These are phyloP conservation scores for Leccinum sublutescens DNA, from an alignment of 768 basidiomycete species.

Conservation along the genomic window DNA sequence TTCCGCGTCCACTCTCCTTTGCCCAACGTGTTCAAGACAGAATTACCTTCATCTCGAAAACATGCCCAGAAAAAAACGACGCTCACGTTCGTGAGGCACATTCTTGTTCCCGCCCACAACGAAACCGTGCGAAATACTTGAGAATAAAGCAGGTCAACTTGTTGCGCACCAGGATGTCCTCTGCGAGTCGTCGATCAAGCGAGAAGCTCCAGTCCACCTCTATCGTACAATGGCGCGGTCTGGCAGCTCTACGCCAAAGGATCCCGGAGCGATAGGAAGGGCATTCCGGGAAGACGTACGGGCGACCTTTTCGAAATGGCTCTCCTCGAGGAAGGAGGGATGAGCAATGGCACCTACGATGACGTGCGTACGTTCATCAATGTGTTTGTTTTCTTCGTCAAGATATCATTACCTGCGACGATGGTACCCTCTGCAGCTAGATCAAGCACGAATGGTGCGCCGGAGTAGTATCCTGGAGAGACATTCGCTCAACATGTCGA, in stretches of 20 bases:
- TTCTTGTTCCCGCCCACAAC: constrained; percentile 16
- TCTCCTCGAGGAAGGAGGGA: constrained; percentile 50
- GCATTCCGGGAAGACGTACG: constrained; percentile 32
- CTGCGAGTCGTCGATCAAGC: too few relatives aligned
- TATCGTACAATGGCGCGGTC: too few relatives aligned
- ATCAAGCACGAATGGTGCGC: constrained; percentile 48
- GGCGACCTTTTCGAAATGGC: constrained; percentile 47
- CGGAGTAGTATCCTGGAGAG: constrained; percentile 54
- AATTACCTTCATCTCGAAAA: too few relatives aligned
- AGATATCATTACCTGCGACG: constrained; percentile 38
- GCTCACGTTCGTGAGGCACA: constrained; percentile 22
- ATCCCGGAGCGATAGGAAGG: not conserved
- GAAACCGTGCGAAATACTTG: constrained; percentile 19
- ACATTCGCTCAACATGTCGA: not conserved
- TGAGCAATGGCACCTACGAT: constrained; percentile 49
- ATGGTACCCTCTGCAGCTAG: constrained; percentile 42
- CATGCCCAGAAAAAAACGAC: too few relatives aligned
- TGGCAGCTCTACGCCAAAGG: not conserved
- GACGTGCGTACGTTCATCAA: not conserved
- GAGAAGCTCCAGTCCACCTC: too few relatives aligned
- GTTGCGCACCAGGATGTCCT: too few relatives aligned
- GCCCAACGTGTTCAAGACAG: constrained; percentile 46
- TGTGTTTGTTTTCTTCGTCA: not conserved
- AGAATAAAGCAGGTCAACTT: constrained; percentile 20
- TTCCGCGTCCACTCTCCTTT: constrained; percentile 50